These are phyloP conservation scores for Naganishia vaughanmartiniae DNA, from an alignment of 768 basidiomycete species.

Conservation along the genomic window DNA sequence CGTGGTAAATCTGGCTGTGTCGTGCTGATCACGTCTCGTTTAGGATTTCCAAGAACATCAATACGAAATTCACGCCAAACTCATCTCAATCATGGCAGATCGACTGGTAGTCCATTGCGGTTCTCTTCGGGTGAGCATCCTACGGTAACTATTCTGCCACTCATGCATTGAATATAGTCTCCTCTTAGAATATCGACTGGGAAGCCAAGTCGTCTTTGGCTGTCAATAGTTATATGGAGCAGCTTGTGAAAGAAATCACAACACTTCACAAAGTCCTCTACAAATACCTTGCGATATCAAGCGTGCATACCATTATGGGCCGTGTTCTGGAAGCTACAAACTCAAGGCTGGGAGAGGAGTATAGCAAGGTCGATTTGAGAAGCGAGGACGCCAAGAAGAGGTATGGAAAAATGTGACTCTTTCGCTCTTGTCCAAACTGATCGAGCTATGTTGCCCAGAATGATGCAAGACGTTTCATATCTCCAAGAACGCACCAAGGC, in stretches of 20 bases:
- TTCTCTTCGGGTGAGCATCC: conserved; percentile 64
- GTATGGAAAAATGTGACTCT: conserved; percentile 53
- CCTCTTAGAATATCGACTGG: conserved; percentile 72
- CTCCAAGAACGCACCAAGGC: conserved; percentile 71
- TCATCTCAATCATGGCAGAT: conserved; percentile 98
- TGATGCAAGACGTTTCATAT: conserved; percentile 74
- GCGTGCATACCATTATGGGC: conserved; percentile 80
- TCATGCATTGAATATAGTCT: neutral
- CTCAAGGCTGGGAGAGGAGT: conserved; percentile 83
- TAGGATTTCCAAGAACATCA: conserved; percentile 99
- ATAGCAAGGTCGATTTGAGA: conserved; percentile 74
- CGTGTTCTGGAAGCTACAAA: conserved; percentile 93
- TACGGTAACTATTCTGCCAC: neutral
- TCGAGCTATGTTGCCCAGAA: conserved; percentile 55
- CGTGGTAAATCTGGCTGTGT: neutral
- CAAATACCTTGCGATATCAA: conserved; percentile 72
- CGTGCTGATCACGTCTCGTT: conserved; percentile 22
- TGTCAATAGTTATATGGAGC: conserved; percentile 70
- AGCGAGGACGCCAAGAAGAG: conserved; percentile 79
- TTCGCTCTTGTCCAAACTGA: neutral
- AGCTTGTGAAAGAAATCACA: conserved; percentile 89
- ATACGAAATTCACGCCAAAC: conserved; percentile 95
- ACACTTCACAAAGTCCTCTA: conserved; percentile 93
- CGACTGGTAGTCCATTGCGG: conserved; percentile 80
- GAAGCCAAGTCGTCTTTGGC: conserved; percentile 51